A percentile compares a stretch with the other conserved stretches of the same genome.
phyloP scores from a whole-genome alignment of 2,329 filamentous ascomycete species.

The Fusarium siculi region DNA sequence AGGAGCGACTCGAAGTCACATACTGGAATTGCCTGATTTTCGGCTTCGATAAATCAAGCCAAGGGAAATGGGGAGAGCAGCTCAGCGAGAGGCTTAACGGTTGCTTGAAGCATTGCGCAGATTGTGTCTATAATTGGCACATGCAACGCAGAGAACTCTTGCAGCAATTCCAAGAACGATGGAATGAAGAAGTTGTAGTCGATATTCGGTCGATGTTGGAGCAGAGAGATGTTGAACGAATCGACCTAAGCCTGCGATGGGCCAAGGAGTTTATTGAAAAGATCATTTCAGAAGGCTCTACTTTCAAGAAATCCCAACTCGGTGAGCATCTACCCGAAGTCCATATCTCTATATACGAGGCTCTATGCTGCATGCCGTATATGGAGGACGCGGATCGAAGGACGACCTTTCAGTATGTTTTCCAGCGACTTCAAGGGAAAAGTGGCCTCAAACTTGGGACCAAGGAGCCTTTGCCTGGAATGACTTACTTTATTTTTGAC shows the following conservation, averaged over 20 bases:
- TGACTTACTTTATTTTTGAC: conserved; percentile 83
- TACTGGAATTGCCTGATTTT: conserved; percentile 76
- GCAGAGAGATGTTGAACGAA: conserved; percentile 69
- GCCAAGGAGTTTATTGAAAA: conserved; percentile 66
- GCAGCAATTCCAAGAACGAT: conserved; percentile 68
- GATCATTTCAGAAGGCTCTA: conserved; percentile 58
- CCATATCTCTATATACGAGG: conserved; percentile 86
- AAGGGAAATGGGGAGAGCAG: conserved; percentile 67
- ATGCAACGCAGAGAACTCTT: conserved; percentile 72
- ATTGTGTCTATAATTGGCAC: conserved; percentile 80
- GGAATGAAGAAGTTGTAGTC: conserved; percentile 61
- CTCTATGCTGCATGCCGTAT: conserved; percentile 84
- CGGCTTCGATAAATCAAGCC: conserved; percentile 71
- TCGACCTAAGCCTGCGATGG: conserved; percentile 67
- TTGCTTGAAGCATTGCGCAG: conserved; percentile 72
- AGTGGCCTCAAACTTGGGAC: conserved; percentile 80
- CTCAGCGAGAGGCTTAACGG: conserved; percentile 68
- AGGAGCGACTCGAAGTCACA: conserved; percentile 67
- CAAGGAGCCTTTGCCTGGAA: conserved; percentile 80
- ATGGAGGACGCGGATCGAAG: conserved; percentile 66
- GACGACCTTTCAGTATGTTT: conserved; percentile 80
- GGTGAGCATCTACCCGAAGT: conserved; percentile 64
- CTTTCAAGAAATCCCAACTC: conserved; percentile 60
- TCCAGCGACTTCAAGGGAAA: conserved; percentile 76
- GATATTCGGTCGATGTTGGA: conserved; percentile 68